These are phyloP conservation scores for Penicillium hesseltinei DNA, from an alignment of 2,329 filamentous ascomycete species.

Conservation along the genomic window DNA sequence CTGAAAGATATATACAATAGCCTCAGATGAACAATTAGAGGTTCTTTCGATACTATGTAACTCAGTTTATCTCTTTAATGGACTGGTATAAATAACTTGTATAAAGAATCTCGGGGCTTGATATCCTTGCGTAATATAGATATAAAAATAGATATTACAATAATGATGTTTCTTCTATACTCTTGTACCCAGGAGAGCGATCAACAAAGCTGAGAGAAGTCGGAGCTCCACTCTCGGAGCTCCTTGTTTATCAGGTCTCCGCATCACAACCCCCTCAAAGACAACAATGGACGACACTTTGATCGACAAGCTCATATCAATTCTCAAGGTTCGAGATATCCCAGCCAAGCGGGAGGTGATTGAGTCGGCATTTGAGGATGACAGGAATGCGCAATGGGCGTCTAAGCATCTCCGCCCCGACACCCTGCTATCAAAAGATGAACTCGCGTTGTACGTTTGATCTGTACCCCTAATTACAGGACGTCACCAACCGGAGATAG, in stretches of 20 bases:
- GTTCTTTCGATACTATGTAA: neutral
- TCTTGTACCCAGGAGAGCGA: neutral
- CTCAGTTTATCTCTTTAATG: neutral
- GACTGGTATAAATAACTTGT: neutral
- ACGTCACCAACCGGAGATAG: slow-evolving; percentile 18
- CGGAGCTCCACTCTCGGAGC: slow-evolving; percentile 1
- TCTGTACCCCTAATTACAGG: neutral
- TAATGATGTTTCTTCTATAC: neutral
- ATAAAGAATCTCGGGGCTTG: neutral
- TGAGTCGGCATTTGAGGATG: slow-evolving; percentile 27
- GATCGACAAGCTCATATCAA: slow-evolving; percentile 22
- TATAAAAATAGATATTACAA: neutral
- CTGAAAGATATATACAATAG: neutral
- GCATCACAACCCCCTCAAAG: neutral
- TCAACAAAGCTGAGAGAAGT: neutral
- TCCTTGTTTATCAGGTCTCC: neutral
- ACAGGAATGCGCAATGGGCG: slow-evolving; percentile 33
- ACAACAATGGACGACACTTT: slow-evolving; percentile 5
- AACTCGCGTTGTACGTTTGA: slow-evolving; percentile 35
- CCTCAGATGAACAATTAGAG: neutral
- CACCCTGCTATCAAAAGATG: slow-evolving; percentile 42
- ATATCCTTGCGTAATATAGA: neutral
- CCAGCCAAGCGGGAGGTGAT: slow-evolving; percentile 29
- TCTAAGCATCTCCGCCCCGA: slow-evolving; percentile 31
- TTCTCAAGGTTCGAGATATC: slow-evolving; percentile 33